Evolutionary conservation across 179 eudicot genomes (phyloP), one percentile per base, ranked within the genome.

Genomic region (Carnegiea gigantea): DNA sequence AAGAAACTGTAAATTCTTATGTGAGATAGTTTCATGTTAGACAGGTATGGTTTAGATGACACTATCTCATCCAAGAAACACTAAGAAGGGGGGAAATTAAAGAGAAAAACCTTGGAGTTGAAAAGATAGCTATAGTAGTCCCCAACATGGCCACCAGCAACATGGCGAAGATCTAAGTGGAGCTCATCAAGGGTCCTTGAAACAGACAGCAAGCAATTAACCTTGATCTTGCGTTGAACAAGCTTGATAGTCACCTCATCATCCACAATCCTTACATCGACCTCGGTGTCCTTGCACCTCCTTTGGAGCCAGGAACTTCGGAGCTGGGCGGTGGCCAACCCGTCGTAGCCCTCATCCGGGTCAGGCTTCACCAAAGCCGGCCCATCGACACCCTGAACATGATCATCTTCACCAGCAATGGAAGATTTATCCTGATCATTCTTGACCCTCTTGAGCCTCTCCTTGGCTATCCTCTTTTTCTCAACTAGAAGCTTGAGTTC

Each of bases 291-390:
- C 78, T 91, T 92, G 40, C 92, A 91, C 83, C 93, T 95, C 85
- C 98, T 91, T 76, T 91, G 94, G 4, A 95, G 92, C 98, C 98
- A 95, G 9, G 98, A 95, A 87, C 93, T 95, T 67, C 97, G 82
- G 13, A 91, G 81, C 49, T 85, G 87, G 28, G 78, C 78, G 7
- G 93, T 85, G 1, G 77, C 44, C 4, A 81, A 78, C 46, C 91
- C 90, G 40, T 75, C 85, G 77, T 78, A 87, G 6, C 84, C 87
- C 74, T 86, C 86, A 17, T 90, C 92, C 18, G 88, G 84, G 77
- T 95, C 95, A 9, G 88, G 81, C 80, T 85, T 87, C 60, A 89
- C 83, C 64, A 77, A 38, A 2, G 23, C 78, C 14, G 73, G 40
- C 70, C 80, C 84, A 71, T 89, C 88, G 0, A 70, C 77, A n/a